phyloP scores from a whole-genome alignment of 2,329 filamentous ascomycete genomes.

The Pseudohalonectria lignicola region DNA sequence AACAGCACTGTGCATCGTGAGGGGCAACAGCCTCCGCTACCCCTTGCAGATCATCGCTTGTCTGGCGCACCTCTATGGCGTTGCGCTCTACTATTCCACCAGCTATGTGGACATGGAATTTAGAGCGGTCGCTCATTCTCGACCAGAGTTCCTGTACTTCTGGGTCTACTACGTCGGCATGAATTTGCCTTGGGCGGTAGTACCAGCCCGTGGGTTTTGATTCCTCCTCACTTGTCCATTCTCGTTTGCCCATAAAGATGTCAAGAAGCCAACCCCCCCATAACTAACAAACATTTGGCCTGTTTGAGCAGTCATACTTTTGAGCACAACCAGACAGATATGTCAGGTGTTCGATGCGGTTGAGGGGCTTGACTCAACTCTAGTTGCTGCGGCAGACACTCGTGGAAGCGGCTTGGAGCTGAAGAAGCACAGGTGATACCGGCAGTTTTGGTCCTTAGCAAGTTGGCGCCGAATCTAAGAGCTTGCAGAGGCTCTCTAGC shows the following conservation, averaged over 20 bases:
- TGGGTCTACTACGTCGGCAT: conserved; percentile 54
- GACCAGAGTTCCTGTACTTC: conserved; percentile 50
- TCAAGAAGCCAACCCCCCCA: no score
- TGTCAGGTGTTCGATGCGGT: conserved; percentile 1
- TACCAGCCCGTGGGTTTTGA: conserved; percentile 38
- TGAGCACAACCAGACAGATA: conserved; percentile 3
- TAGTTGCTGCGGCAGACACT: no score
- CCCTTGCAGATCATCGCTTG: conserved; percentile 38
- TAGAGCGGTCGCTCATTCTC: conserved; percentile 36
- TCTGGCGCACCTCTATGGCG: conserved; percentile 47
- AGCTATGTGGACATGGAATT: conserved; percentile 35
- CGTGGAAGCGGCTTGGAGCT: no score
- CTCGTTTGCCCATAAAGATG: not conserved
- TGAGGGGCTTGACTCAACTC: not conserved
- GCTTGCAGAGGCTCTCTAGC: no score
- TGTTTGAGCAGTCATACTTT: conserved; percentile 3
- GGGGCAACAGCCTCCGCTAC: conserved; percentile 32
- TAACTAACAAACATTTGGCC: no score
- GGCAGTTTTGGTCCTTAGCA: no score
- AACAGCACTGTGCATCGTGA: conserved; percentile 32
- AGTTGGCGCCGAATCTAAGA: no score
- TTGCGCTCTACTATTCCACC: conserved; percentile 52
- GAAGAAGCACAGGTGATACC: no score
- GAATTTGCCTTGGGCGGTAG: conserved; percentile 48
- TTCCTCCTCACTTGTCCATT: not conserved